Base-by-base conservation (phyloP, 768 basidiomycete genomes). In the Mycena capillaripes region DNA sequence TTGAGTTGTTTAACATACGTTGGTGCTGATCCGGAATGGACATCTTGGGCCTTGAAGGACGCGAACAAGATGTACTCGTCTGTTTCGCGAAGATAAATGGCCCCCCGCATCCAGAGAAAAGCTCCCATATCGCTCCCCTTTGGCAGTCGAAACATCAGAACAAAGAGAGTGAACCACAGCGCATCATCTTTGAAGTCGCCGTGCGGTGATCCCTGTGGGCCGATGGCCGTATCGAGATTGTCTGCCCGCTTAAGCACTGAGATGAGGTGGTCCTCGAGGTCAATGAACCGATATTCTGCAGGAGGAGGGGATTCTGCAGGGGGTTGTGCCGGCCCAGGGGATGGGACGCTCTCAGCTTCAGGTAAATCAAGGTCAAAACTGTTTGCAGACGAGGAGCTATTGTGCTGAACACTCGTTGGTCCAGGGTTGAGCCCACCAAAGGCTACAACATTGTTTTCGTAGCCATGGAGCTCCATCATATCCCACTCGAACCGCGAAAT, bases 401-500 rank as follows among this genome's bases (percentile, higher is more conserved):
- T 76, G 2, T 27, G 5, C 42, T 76, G 75, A 19, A 17, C 21
- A n/a, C 75, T 66, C 0, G 75, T 72, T 0, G 67, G 63, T 2
- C 71, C 70, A 0, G 72, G 73, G 3, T 65, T 53, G 0, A 65
- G 23, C 2, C 73, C 75, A 9, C 75, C 75, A 52, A 73, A 68
- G 0, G 71, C 70, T 2, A 71, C 19, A 5, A 74, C 73, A 58
- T 76, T 76, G 21, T 71, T 58, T 30, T 74, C 73, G 0, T 46
- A 9, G 6, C 38, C 29, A 2, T 46, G 42, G 52, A 69, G 63
- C 12, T 70, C 67, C 29, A 62, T 52, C 52, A 72, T 63, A 2
- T 74, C 70, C 66, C 65, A 74, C 36, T 76, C 75, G 21, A 48
- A 50, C 25, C 71, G 67, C 0, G 73, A 74, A 21, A 71, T 44